Evolutionary conservation across 768 basidiomycete genomes (phyloP).

Genomic region (Podaxis sp.): DNA sequence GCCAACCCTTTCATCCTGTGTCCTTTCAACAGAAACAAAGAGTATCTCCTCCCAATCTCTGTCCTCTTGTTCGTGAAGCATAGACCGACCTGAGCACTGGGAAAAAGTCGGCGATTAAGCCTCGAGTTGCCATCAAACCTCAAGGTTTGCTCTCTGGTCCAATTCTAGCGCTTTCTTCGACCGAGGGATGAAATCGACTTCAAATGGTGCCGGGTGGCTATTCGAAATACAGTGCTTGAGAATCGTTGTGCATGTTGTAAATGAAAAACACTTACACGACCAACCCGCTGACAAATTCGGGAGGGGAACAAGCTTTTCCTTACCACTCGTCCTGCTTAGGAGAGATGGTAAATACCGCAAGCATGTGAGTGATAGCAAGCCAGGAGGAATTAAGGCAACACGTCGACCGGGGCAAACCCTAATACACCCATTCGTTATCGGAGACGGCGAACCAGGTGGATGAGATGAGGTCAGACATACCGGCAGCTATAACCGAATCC

Average conservation of each 20-base stretch:
- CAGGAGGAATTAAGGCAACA: neutral
- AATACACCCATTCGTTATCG: neutral
- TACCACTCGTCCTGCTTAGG: neutral
- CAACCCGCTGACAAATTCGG: neutral
- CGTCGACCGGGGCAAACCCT: neutral
- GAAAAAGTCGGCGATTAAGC: no score
- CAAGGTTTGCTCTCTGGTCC: neutral
- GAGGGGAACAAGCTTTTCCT: neutral
- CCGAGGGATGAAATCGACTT: neutral
- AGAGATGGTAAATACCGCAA: neutral
- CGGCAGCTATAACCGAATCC: constrained; percentile 32
- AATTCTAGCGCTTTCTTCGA: neutral
- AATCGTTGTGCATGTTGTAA: neutral
- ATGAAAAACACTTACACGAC: neutral
- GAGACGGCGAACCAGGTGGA: neutral
- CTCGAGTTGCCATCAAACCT: neutral
- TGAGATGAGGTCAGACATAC: constrained; percentile 10
- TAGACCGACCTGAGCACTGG: no score
- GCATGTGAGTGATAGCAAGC: neutral
- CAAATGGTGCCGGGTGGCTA: neutral
- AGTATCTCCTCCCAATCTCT: no score
- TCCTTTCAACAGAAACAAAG: no score
- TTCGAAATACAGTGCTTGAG: neutral
- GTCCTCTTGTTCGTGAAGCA: no score
- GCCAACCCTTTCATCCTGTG: no score